Conservation (phyloP, 2,329 filamentous ascomycete species). For the Aspergillus neotritici region DNA sequence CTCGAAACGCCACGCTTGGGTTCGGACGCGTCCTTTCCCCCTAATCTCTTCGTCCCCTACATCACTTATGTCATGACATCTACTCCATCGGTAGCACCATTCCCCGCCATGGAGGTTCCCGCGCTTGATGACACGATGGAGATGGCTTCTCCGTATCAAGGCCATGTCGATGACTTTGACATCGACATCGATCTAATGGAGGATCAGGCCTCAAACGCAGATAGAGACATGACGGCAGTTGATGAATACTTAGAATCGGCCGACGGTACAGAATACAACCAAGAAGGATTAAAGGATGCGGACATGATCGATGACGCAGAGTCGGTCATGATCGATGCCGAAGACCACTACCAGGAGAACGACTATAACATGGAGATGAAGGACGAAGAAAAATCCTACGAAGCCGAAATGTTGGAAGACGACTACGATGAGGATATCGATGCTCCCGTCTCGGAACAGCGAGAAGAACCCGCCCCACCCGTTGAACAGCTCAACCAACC, state of each 20-base stretch:
- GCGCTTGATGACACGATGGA: conserved; percentile 41
- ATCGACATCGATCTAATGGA: conserved; percentile 56
- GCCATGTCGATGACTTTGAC: conserved; percentile 48
- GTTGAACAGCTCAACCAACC: conserved; percentile 7
- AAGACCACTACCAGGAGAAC: conserved; percentile 23
- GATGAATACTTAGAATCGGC: conserved; percentile 33
- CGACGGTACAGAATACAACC: conserved; percentile 27
- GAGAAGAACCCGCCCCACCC: conserved; percentile 9
- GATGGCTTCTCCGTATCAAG: conserved; percentile 37
- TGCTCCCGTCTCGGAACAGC: conserved; percentile 21
- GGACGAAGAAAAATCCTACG: conserved; percentile 27
- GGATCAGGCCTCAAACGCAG: conserved; percentile 54
- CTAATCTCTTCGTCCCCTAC: conserved; percentile 9
- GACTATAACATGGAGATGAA: conserved; percentile 28
- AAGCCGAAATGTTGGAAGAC: conserved; percentile 38
- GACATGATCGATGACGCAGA: conserved; percentile 45
- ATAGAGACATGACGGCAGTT: conserved; percentile 42
- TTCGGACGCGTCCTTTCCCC: conserved; percentile 12
- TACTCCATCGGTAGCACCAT: conserved; percentile 23
- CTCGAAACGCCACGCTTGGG: conserved; percentile 16
- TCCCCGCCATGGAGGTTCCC: conserved; percentile 34
- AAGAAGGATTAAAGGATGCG: conserved; percentile 35
- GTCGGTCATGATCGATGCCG: conserved; percentile 34
- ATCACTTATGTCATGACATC: conserved; percentile 29
- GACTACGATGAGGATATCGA: conserved; percentile 34